Conservation (phyloP, 495 filamentous ascomycete genomes). For the Pyronema domesticum region DNA sequence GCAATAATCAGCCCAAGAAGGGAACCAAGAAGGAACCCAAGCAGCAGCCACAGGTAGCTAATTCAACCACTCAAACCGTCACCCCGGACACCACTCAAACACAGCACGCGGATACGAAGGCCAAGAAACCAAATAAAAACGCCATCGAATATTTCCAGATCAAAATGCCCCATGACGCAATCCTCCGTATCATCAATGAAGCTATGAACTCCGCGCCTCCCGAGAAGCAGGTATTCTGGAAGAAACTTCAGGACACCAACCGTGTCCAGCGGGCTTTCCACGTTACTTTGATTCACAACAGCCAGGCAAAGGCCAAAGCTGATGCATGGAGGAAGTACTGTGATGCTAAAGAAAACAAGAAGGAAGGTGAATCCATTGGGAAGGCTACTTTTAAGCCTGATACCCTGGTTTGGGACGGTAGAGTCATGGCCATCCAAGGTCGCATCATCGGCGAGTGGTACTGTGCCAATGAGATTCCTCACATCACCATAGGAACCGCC, state of each 20-base stretch:
- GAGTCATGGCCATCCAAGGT: conserved; percentile 76
- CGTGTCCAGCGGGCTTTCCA: conserved; percentile 79
- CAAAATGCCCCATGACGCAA: conserved; percentile 4
- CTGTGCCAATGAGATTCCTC: conserved; percentile 60
- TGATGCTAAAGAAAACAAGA: conserved; percentile 29
- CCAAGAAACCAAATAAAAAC: conserved; percentile 31
- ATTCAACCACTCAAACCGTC: neutral
- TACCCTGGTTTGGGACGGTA: conserved; percentile 51
- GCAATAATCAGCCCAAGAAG: conserved; percentile 27
- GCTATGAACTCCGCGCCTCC: neutral
- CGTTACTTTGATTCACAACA: conserved; percentile 79
- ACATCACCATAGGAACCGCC: conserved; percentile 77
- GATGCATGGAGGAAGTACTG: conserved; percentile 55
- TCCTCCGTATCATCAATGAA: neutral
- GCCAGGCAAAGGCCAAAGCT: conserved; percentile 36
- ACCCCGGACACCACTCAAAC: conserved; percentile 16
- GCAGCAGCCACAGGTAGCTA: conserved; percentile 13
- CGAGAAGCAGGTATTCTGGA: conserved; percentile 42
- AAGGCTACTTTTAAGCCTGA: conserved; percentile 36
- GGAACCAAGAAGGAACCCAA: conserved; percentile 29
- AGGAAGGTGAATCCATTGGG: conserved; percentile 29
- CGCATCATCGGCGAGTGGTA: conserved; percentile 46
- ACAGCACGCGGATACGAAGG: conserved; percentile 4
- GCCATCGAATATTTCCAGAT: conserved; percentile 70
- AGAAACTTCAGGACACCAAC: conserved; percentile 48